Evolutionary conservation across 2,329 filamentous ascomycete genomes (phyloP), one percentile per base, ranked within the genome.

Genomic region (Leptodontidium sp.): DNA sequence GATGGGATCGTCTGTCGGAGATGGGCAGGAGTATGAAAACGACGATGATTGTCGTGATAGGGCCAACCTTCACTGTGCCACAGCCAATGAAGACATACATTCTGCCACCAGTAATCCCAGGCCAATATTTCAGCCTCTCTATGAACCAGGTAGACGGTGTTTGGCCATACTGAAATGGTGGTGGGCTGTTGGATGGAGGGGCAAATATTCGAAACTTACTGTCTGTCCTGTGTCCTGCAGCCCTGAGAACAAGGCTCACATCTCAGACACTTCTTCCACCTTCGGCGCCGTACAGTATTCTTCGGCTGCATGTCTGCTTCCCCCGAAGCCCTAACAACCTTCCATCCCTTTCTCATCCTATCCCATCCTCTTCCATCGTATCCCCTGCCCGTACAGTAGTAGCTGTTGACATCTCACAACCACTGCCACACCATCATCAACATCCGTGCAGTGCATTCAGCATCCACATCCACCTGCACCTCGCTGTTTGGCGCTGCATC

Each of bases 41-140:
- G 53, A 58, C 14, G 55, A 59, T 43, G 55, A 43, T 59, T 59
- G 55, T 59, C 55, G 55, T 59, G 55, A 59, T 59, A 26, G 55
- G 21, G 35, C 35, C 35, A 35, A 40, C 55, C 4, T 15, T 59
- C 14, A 17, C 55, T 26, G 21, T 26, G 38, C 32, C 55, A 59
- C 55, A 59, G 32, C 55, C 55, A 43, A 43, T 43, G 55, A 3
- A 14, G 2, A 1, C 7, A 7, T 26, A 17, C 14, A 6, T 17
- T 17, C n/a, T 35, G 26, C 24, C 50, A 53, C 50, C 17, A 8
- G 4, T 53, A 2, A 59, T 9, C 55, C 62, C 57, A 65, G 49
- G 57, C 32, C 55, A 38, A 62, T 68, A 68, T 38, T 62, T 62
- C 62, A 65, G 66, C 62, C 66, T 68, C 62, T 32, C 26, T 68